phyloP scores from a whole-genome alignment of 2,329 filamentous ascomycete species.

The Nannizziopsis arthrosporioides region DNA sequence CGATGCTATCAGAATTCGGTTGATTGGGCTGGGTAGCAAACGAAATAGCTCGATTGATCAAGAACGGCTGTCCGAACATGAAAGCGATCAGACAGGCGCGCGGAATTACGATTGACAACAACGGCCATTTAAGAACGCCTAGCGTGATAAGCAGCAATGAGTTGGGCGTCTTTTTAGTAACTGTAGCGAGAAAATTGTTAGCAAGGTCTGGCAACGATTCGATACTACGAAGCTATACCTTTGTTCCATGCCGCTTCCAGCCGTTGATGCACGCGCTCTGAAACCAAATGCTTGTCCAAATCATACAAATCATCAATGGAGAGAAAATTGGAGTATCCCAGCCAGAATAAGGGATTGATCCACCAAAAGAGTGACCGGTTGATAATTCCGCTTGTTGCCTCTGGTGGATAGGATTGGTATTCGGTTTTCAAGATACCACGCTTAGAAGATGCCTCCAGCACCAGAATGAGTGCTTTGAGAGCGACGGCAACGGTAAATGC shows the following conservation, averaged over 20 bases:
- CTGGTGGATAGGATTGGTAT: constrained; percentile 35
- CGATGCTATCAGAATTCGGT: constrained; percentile 23
- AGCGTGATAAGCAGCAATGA: constrained; percentile 24
- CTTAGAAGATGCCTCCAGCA: constrained; percentile 39
- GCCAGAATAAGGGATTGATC: constrained; percentile 42
- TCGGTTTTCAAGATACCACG: constrained; percentile 29
- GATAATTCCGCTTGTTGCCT: constrained; percentile 43
- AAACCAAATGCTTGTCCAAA: constrained; percentile 36
- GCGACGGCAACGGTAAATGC: constrained; percentile 33
- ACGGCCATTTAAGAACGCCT: constrained; percentile 25
- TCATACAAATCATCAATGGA: constrained; percentile 35
- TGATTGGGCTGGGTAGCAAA: constrained; percentile 24
- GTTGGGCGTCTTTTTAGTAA: constrained; percentile 19
- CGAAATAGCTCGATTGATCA: constrained; percentile 28
- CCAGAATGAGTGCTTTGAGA: constrained; percentile 34
- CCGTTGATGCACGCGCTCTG: constrained; percentile 29
- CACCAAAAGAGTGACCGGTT: constrained; percentile 42
- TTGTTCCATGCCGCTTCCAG: constrained; percentile 33
- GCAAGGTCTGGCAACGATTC: not conserved
- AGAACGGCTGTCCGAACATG: constrained; percentile 29
- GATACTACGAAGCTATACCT: constrained; percentile 19
- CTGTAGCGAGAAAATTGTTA: constrained; percentile 19
- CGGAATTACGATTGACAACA: constrained; percentile 25
- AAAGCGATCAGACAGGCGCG: constrained; percentile 27
- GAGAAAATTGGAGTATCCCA: constrained; percentile 37